Percentiles rank a stretch among this genome's conserved stretches.
Evolutionary conservation across 2,329 filamentous ascomycete species (phyloP).

Genomic region (Xylariaceae sp.): DNA sequence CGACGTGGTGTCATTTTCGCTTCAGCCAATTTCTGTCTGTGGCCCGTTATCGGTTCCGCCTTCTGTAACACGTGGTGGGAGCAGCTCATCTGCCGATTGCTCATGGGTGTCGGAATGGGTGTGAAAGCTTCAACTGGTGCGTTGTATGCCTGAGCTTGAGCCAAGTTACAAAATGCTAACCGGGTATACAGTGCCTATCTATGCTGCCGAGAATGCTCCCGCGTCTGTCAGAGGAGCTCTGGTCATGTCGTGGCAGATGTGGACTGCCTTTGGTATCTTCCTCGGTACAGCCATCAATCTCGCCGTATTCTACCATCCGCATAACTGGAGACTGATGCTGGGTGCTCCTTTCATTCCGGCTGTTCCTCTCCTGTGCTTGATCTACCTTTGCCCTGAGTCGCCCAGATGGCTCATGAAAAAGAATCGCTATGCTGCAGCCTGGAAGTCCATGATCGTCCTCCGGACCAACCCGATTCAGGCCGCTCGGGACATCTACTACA

Average conservation of each 20-base stretch:
- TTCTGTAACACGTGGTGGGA: conserved; percentile 70
- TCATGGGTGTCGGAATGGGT: conserved; percentile 75
- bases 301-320: conserved; percentile 34
- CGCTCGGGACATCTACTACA: conserved; percentile 59
- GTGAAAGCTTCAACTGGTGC: conserved; percentile 60
- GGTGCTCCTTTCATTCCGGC: conserved; percentile 58
- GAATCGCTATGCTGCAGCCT: conserved; percentile 56
- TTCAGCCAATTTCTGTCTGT: conserved; percentile 67
- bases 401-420: conserved; percentile 67
- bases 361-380: conserved; percentile 53
- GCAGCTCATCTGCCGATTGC: conserved; percentile 65
- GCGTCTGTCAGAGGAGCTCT: conserved; percentile 67
- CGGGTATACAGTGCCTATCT: conserved; percentile 59
- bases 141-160: conserved; percentile 9
- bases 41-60: conserved; percentile 66
- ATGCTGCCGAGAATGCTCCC: conserved; percentile 69
- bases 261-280: conserved; percentile 58
- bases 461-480: conserved; percentile 54
- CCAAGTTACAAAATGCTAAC: not conserved
- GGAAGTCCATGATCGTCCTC: conserved; percentile 47
- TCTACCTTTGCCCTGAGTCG: conserved; percentile 64
- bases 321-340: conserved; percentile 37
- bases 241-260: conserved; percentile 80
- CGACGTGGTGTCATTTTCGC: conserved; percentile 66
- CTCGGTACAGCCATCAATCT: conserved; percentile 59